Evolutionary conservation across 2,329 filamentous ascomycete species (phyloP), one percentile per base, ranked within the genome.

Genomic region (Neophaeococcomyces aloes): DNA sequence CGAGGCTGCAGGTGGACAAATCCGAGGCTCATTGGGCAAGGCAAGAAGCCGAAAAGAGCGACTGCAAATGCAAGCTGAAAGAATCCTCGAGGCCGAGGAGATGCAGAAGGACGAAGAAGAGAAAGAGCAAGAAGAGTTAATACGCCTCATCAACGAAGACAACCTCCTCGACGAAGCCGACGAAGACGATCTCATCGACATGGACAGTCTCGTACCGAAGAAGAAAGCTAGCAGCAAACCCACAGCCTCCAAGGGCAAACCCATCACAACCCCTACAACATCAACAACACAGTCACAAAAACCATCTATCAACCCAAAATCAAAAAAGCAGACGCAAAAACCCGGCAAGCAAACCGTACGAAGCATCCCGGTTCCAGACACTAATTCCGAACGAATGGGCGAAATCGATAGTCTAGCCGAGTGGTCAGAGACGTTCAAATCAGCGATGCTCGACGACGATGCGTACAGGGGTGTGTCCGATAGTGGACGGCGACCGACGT

Each of bases 21-120:
- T 45, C 2, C 27, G n/a, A 29, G 29, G 42, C 17, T 23, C 13
- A 5, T 65, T 57, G 59, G 64, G 52, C 44, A 58, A 51, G 48
- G 30, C 21, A 17, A 29, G 15, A 21, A 32, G 34, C 15, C 6
- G 38, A 15, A 37, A 37, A 25, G 46, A 48, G 43, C 15, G 40
- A 25, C 21, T 42, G 7, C 18, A 35, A 17, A 45, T 48, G 27
- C 33, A 31, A 15, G 31, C 39, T 14, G 31, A 21, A 18, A n/a
- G 8, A 4, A 19, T 39, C 7, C 21, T 25, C 17, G 45, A 38
- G 27, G 31, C 19, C 7, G 34, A 32, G 29, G 32, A 46, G 23
- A 19, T 25, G 23, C 29, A 32, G 27, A n/a, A 23, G 21, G 4
- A 18, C 13, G 18, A 41, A 10, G 38, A 42, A 17, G 21, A 33